phyloP scores from a whole-genome alignment of 495 filamentous ascomycete species.

The Margaritispora aquatica region DNA sequence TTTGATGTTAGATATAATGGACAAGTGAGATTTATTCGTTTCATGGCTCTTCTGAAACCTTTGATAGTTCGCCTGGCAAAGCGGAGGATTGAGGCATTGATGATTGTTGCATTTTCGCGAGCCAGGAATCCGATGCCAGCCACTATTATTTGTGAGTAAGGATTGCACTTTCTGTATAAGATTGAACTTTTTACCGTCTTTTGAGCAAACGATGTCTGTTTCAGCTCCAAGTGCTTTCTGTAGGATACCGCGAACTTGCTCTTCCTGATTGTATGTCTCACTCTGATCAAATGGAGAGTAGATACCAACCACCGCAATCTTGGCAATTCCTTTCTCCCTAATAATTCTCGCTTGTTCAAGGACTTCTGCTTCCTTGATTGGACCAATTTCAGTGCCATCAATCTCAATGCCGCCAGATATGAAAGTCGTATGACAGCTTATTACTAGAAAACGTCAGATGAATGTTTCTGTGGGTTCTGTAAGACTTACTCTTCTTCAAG shows the following conservation, averaged over 20 bases:
- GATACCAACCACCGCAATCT: slow-evolving; percentile 49
- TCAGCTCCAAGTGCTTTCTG: slow-evolving; percentile 6
- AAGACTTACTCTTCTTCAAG: slow-evolving; percentile 39
- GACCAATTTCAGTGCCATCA: slow-evolving; percentile 38
- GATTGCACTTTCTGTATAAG: not conserved
- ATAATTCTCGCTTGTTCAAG: slow-evolving; percentile 32
- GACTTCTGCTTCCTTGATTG: slow-evolving; percentile 40
- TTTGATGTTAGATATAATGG: slow-evolving; percentile 51
- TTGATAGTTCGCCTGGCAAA: slow-evolving; percentile 43
- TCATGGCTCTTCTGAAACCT: slow-evolving; percentile 40
- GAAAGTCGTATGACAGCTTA: not conserved
- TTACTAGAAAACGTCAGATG: not conserved
- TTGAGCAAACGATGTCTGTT: slow-evolving; percentile 41
- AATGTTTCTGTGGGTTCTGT: slow-evolving; percentile 31
- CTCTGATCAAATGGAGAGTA: slow-evolving; percentile 48
- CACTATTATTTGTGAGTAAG: slow-evolving; percentile 11
- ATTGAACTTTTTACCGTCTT: slow-evolving; percentile 4
- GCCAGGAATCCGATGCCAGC: slow-evolving; percentile 44
- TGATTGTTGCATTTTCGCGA: slow-evolving; percentile 48
- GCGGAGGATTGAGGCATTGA: slow-evolving; percentile 45
- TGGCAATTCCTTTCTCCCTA: slow-evolving; percentile 35
- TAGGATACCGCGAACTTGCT: slow-evolving; percentile 3
- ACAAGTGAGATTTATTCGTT: slow-evolving; percentile 36
- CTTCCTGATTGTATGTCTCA: slow-evolving; percentile 28
- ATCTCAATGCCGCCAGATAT: slow-evolving; percentile 32